Evolutionary conservation across 768 basidiomycete genomes (phyloP).

Genomic region (Hydnum rufescens): DNA sequence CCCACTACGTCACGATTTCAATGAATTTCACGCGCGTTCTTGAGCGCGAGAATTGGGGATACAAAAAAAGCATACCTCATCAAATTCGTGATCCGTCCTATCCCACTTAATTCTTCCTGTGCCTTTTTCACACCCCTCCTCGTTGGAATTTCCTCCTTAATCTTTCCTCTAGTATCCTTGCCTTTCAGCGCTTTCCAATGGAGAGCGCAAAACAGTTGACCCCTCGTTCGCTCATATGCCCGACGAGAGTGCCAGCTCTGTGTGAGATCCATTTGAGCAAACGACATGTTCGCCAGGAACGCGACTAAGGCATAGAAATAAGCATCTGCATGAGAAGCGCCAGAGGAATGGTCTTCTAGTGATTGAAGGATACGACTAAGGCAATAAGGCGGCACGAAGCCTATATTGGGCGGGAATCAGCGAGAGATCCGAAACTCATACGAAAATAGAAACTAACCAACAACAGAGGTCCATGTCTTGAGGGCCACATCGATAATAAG

Average conservation of each 20-base stretch:
- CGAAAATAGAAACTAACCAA: conserved; percentile 22
- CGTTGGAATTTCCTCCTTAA: conserved; percentile 12
- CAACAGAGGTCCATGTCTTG: conserved; percentile 38
- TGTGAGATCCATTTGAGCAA: conserved; percentile 45
- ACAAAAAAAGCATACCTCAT: conserved; percentile 37
- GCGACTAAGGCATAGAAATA: conserved; percentile 40
- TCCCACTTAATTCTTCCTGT: conserved; percentile 7
- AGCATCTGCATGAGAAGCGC: conserved; percentile 16
- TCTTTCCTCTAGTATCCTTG: conserved; percentile 34
- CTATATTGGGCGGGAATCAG: conserved; percentile 16
- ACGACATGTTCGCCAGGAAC: conserved; percentile 43
- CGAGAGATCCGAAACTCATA: not conserved
- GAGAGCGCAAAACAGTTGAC: conserved; percentile 47
- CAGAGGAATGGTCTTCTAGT: conserved; percentile 23
- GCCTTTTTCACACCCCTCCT: conserved; percentile 8
- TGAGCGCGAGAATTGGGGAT: not conserved
- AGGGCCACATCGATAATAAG: conserved; percentile 37
- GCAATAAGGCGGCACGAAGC: conserved; percentile 47
- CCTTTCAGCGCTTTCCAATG: conserved; percentile 50
- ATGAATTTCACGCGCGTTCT: not conserved
- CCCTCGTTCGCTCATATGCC: conserved; percentile 52
- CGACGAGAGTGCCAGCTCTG: conserved; percentile 43
- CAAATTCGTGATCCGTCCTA: conserved; percentile 40
- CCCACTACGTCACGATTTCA: conserved; percentile 27
- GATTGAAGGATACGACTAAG: conserved; percentile 38